These are phyloP conservation scores for Amphicarpaea edgeworthii DNA, from an alignment of 306 rosid species.

Conservation along the genomic window DNA sequence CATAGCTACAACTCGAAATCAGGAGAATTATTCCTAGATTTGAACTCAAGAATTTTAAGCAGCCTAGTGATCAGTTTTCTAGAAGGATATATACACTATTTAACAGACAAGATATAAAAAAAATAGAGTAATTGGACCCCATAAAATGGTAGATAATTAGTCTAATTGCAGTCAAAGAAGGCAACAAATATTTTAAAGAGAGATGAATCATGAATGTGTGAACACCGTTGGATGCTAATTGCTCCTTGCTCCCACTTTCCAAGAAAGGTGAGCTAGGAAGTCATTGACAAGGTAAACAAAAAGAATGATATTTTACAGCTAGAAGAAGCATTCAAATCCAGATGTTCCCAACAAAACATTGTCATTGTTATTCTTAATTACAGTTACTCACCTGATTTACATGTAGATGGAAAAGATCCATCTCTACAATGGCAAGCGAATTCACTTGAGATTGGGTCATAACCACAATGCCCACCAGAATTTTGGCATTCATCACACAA, in stretches of 20 bases:
- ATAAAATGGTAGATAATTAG: not conserved
- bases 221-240: not conserved
- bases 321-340: not conserved
- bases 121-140: not conserved
- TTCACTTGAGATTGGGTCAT: constrained; percentile 30
- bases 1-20: not conserved
- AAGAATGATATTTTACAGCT: not conserved
- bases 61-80: not conserved
- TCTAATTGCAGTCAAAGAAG: constrained; percentile 41
- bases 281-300: not conserved
- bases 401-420: constrained; percentile 48
- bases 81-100: constrained; percentile 12
- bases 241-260: constrained; percentile 16
- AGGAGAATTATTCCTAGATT: constrained; percentile 19
- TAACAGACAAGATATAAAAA: not conserved
- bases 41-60: not conserved
- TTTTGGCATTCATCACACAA: constrained; percentile 53
- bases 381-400: constrained; percentile 53
- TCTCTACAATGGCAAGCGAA: constrained; percentile 63
- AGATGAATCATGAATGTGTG: constrained; percentile 1
- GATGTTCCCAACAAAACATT: not conserved
- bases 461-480: constrained; percentile 64
- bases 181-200: not conserved
- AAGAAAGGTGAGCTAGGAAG: not conserved
- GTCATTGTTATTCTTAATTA: not conserved